Base-by-base conservation (phyloP, 2,329 filamentous ascomycete species). In the Amauroascus verrucosus region DNA sequence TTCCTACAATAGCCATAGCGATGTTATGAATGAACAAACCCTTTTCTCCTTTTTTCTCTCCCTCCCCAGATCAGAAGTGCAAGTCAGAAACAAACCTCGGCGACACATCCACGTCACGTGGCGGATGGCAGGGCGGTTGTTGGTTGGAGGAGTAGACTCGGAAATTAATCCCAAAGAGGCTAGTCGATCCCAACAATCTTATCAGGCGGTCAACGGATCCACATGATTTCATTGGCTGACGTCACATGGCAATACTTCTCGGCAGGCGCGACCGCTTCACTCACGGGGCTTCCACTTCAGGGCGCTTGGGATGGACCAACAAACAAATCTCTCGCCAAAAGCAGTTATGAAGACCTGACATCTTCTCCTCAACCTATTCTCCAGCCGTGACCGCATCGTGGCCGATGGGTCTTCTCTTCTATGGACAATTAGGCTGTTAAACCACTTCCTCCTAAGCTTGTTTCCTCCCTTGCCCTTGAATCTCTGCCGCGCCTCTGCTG, bases 161-260 rank as follows among this genome's bases (percentile, higher is more conserved):
- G 22, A 18, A 3, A 11, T 43, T 53, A 48, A 16, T 11, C 51
- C 22, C 6, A 48, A 32, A 47, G 3, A 38, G 44, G 51, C 26
- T 13, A 2, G 22, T 32, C 18, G 2, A 48, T 44, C 51, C 51
- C 51, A 53, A 53, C 51, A 46, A 32, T 16, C 47, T 54, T 48
- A 37, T 30, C 51, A 51, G 47, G 54, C 54, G 47, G 54, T 51
- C 40, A 50, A 30, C 50, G n/a, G 18, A 6, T 35, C n/a, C 38
- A 37, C 48, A n/a, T 51, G 38, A 43, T 35, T 7, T 30, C 11
- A 43, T 51, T 43, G 48, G 38, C 40, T 20, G 28, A 51, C 26
- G 38, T 51, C 22, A 35, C 35, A 3, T 44, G 48, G 49, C 49
- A 52, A 40, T 46, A 45, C 41, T 35, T 22, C 3, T 32, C 16